phyloP scores from a whole-genome alignment of 257 asterid genomes.

The Linderniella brevidens region DNA sequence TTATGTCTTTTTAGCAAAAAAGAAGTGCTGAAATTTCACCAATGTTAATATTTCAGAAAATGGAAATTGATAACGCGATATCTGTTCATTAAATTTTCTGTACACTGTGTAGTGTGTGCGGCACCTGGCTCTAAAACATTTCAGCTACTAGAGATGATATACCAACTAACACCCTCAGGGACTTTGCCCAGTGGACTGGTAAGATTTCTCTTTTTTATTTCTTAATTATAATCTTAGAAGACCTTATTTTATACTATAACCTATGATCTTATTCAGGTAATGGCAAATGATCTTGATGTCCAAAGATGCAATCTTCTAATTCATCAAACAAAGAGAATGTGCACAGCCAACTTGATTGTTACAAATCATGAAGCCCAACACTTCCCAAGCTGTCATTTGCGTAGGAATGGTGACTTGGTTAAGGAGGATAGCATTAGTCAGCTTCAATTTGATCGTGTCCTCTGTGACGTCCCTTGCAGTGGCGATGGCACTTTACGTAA shows the following conservation, averaged over 20 bases:
- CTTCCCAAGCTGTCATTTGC: constrained; percentile 80
- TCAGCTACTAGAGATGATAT: constrained; percentile 60
- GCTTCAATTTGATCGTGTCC: constrained; percentile 91
- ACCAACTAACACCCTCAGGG: constrained; percentile 52
- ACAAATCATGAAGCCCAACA: constrained; percentile 99
- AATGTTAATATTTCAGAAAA: too few species aligned
- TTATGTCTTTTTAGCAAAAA: too few species aligned
- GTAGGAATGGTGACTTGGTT: constrained; percentile 18
- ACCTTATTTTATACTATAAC: too few species aligned
- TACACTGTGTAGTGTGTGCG: constrained; percentile 82
- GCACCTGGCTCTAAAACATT: constrained; percentile 99
- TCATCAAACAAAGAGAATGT: constrained; percentile 98
- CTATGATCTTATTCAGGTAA: neutral
- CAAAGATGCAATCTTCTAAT: constrained; percentile 98
- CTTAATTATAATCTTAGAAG: too few species aligned
- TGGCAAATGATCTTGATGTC: constrained; percentile 91
- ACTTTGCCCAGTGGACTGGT: constrained; percentile 91
- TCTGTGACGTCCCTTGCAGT: constrained; percentile 99
- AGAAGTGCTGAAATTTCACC: neutral
- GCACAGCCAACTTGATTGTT: constrained; percentile 93
- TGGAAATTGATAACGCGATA: too few species aligned
- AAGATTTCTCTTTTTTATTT: constrained; percentile 33
- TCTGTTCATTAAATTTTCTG: constrained; percentile 10
- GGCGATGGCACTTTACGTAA: constrained; percentile 98
- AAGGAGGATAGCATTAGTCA: constrained; percentile 19